Evolutionary conservation across 805 yeast species (phyloP).

Genomic region (Barnettozyma californica): DNA sequence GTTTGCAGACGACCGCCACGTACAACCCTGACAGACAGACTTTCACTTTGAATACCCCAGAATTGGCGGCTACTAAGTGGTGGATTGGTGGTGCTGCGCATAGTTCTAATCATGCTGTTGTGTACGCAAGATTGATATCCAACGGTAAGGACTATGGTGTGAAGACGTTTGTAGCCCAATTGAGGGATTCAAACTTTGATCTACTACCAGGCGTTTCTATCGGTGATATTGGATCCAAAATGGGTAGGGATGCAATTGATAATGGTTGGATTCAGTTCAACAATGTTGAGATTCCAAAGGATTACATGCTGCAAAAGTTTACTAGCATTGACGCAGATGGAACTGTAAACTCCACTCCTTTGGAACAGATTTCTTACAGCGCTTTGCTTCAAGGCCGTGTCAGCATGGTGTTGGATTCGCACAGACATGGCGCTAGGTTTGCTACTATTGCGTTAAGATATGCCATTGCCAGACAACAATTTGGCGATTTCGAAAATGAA

Average conservation of each 20-base stretch:
- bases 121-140: conserved; percentile 78
- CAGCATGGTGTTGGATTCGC: conserved; percentile 81
- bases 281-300: conserved; percentile 77
- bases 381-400: conserved; percentile 88
- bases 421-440: conserved; percentile 71
- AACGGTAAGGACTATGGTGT: conserved; percentile 87
- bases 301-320: conserved; percentile 75
- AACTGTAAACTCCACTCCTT: conserved; percentile 63
- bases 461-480: conserved; percentile 63
- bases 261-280: conserved; percentile 95
- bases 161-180: conserved; percentile 85
- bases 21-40: conserved; percentile 60
- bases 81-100: conserved; percentile 99
- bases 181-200: conserved; percentile 70
- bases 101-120: conserved; percentile 83
- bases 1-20: conserved; percentile 87
- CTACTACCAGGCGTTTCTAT: conserved; percentile 73
- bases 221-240: conserved; percentile 91
- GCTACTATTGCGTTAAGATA: conserved; percentile 81
- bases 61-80: conserved; percentile 92
- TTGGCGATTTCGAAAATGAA: conserved; percentile 52
- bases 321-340: conserved; percentile 65
- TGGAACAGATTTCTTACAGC: conserved; percentile 84
- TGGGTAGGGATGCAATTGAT: conserved; percentile 95
- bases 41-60: conserved; percentile 79